These are phyloP conservation scores for Fomitopsis betulina DNA, from an alignment of 1,284 basidiomycete species.

Conservation along the genomic window DNA sequence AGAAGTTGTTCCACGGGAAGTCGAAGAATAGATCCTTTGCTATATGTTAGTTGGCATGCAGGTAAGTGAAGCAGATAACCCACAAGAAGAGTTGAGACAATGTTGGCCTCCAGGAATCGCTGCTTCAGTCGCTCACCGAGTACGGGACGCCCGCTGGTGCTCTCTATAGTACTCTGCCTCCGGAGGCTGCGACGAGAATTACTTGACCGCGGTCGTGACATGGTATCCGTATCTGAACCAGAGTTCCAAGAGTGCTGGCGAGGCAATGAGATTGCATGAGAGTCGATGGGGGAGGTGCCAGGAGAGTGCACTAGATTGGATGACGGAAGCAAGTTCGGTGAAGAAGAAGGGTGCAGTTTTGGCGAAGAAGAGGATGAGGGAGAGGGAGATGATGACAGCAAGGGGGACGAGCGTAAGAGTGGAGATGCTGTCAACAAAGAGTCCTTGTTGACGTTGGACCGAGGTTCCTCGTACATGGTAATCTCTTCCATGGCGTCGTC, in stretches of 20 bases:
- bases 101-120: slow-evolving; percentile 65
- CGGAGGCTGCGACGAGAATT: slow-evolving; percentile 51
- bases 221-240: slow-evolving; percentile 31
- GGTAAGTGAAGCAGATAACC: slow-evolving; percentile 24
- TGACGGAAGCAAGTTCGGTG: slow-evolving; percentile 1
- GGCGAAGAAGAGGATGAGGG: not conserved
- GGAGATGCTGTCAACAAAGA: slow-evolving; percentile 17
- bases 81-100: slow-evolving; percentile 74
- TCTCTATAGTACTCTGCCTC: slow-evolving; percentile 35
- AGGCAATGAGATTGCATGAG: slow-evolving; percentile 18
- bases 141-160: slow-evolving; percentile 30
- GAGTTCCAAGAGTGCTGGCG: slow-evolving; percentile 22
- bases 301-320: slow-evolving; percentile 5
- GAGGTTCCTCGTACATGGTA: slow-evolving; percentile 57
- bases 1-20: slow-evolving; percentile 97
- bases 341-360: slow-evolving; percentile 1
- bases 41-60: not conserved
- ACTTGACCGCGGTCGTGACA: slow-evolving; percentile 33
- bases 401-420: slow-evolving; percentile 16
- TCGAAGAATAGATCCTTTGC: slow-evolving; percentile 88
- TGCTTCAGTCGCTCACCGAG: slow-evolving; percentile 79
- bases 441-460: slow-evolving; percentile 8
- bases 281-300: slow-evolving; percentile 11
- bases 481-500: slow-evolving; percentile 78
- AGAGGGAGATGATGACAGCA: slow-evolving; percentile 12